A percentile compares a stretch with the other conserved stretches of the same genome.
These are phyloP conservation scores for barrel medic (Medicago truncatula) DNA, from an alignment of 306 rosid species.

Conservation along the genomic window MtrunA17r5.0-ANR NC_053049.1:28759501-28760000, in stretches of 20 bases:
- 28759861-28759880: slow-evolving; percentile 39
- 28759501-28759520: slow-evolving; percentile 44
- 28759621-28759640: slow-evolving; percentile 44
- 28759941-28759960: slow-evolving; percentile 39
- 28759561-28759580: slow-evolving; percentile 51
- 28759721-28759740: slow-evolving; percentile 50
- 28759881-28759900: slow-evolving; percentile 39
- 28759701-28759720: slow-evolving; percentile 59
- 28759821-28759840: slow-evolving; percentile 50
- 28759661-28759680: slow-evolving; percentile 53
- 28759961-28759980: slow-evolving; percentile 22
- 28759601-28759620: slow-evolving; percentile 40
- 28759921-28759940: slow-evolving; percentile 48
- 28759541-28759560: slow-evolving; percentile 26
- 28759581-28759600: slow-evolving; percentile 54
- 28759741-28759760: slow-evolving; percentile 48
- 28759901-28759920: slow-evolving; percentile 55
- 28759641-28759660: slow-evolving; percentile 57
- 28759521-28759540: slow-evolving; percentile 33
- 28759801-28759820: slow-evolving; percentile 58
- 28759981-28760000: slow-evolving; percentile 38
- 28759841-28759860: slow-evolving; percentile 28
- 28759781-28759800: slow-evolving; percentile 65
- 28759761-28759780: slow-evolving; percentile 46
- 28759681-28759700: slow-evolving; percentile 42